phyloP scores from a whole-genome alignment of 192 early-diverging fungal genomes.

The Funneliformis mosseae region DNA sequence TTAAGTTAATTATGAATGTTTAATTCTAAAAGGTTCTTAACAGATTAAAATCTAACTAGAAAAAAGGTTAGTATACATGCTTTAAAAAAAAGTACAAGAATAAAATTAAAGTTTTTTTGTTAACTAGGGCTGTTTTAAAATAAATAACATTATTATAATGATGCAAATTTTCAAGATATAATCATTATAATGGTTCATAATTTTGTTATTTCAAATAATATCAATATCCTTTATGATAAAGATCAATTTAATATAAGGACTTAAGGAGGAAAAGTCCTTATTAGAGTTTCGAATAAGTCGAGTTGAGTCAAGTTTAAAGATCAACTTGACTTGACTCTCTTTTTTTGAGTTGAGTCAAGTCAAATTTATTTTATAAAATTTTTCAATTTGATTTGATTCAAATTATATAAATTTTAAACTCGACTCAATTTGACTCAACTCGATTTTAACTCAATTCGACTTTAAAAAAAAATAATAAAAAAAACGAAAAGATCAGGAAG shows the following conservation, averaged over 20 bases:
- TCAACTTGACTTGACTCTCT: too few relatives aligned
- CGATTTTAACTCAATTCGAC: too few relatives aligned
- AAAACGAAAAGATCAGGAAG: too few relatives aligned
- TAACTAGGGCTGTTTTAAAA: conserved; percentile 88
- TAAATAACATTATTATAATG: conserved; percentile 94
- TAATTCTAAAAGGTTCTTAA: conserved; percentile 95
- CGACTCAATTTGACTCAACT: too few relatives aligned
- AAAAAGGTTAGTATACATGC: conserved; percentile 90
- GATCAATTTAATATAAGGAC: conserved; percentile 95
- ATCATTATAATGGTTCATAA: conserved; percentile 94
- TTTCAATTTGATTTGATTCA: too few relatives aligned
- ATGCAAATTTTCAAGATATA: conserved; percentile 76
- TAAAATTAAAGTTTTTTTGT: conserved; percentile 76
- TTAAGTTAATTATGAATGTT: conserved; percentile 91
- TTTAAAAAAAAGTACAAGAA: conserved; percentile 78
- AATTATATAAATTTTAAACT: too few relatives aligned
- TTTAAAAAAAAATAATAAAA: too few relatives aligned
- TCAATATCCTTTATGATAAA: conserved; percentile 78
- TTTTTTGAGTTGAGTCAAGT: too few relatives aligned
- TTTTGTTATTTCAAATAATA: too few relatives aligned
- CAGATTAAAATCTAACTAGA: conserved; percentile 97
- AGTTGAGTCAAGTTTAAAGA: too few relatives aligned
- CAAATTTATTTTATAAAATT: too few relatives aligned
- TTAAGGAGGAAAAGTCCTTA: conserved; percentile 93
- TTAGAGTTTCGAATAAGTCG: too few relatives aligned